phyloP scores from a whole-genome alignment of 495 filamentous ascomycete species.

The Amniculicola lignicola region DNA sequence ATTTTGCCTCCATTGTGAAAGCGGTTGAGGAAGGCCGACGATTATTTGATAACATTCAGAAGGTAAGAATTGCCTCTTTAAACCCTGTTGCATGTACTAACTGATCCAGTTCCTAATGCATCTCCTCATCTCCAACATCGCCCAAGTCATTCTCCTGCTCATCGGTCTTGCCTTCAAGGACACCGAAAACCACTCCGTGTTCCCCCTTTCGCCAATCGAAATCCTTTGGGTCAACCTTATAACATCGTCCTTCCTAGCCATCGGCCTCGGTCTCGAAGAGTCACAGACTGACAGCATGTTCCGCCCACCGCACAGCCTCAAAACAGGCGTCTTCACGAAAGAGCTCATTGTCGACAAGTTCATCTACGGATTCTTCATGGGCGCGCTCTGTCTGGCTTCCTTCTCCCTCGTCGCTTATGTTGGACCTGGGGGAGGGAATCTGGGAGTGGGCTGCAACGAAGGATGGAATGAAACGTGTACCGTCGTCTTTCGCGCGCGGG shows the following conservation, averaged over 20 bases:
- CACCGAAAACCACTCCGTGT: slow-evolving; percentile 58
- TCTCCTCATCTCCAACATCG: slow-evolving; percentile 68
- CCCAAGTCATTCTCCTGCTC: slow-evolving; percentile 71
- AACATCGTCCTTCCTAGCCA: slow-evolving; percentile 70
- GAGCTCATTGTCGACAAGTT: slow-evolving; percentile 71
- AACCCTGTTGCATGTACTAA: slow-evolving; percentile 1
- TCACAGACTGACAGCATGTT: slow-evolving; percentile 66
- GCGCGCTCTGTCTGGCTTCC: slow-evolving; percentile 60
- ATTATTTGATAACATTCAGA: slow-evolving; percentile 79
- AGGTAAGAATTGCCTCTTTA: slow-evolving; percentile 24
- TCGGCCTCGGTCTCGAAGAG: slow-evolving; percentile 68
- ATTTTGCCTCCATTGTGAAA: slow-evolving; percentile 75
- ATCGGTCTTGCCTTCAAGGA: slow-evolving; percentile 71
- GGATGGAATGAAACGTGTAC: slow-evolving; percentile 53
- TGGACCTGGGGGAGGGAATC: slow-evolving; percentile 56
- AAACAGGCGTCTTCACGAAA: slow-evolving; percentile 64
- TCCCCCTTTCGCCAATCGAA: slow-evolving; percentile 69
- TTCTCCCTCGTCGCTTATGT: slow-evolving; percentile 66
- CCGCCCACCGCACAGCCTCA: slow-evolving; percentile 64
- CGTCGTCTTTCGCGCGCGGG: slow-evolving; percentile 68
- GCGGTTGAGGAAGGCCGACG: slow-evolving; percentile 70
- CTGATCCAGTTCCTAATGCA: slow-evolving; percentile 65
- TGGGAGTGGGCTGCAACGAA: slow-evolving; percentile 65
- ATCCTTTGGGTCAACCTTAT: slow-evolving; percentile 78
- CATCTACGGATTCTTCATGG: slow-evolving; percentile 70